Evolutionary conservation across 495 filamentous ascomycete genomes (phyloP), one percentile per base, ranked within the genome.

Genomic region (Tuber aestivum): DNA sequence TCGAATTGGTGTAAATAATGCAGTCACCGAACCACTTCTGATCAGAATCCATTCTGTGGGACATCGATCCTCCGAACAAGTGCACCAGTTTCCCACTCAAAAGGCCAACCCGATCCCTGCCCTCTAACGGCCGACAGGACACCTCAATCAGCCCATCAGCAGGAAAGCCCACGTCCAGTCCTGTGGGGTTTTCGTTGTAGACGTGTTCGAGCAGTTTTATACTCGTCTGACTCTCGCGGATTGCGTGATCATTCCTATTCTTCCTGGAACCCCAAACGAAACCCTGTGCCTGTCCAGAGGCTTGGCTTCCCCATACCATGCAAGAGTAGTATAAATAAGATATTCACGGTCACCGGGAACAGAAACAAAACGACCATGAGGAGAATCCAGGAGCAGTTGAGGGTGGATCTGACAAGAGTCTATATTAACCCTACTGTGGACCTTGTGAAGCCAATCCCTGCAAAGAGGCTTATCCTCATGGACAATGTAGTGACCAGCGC

Each of bases 21-120:
- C 94, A 97, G 84, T 99, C 95, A 38, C 95, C 95, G 74, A 99
- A 91, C 95, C 95, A 99, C 85, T 95, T 97, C 95, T 37, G 94
- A 97, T 96, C 95, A 98, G 87, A 97, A 84, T 83, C 92, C 91
- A 77, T 87, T 86, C 81, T 89, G 92, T 0, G 96, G 96, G 77
- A 97, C 95, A 85, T 98, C 96, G 84, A 99, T 98, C 74, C 95
- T 90, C 76, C 95, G 89, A 56, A 98, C 94, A 70, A 99, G 86
- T 74, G 89, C 90, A 27, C 95, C 95, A 27, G 90, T 92, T 72
- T 94, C 90, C 95, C 95, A 99, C 85, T 98, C 95, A 83, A 94
- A 99, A 84, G 98, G 90, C 20, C 94, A 95, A 78, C 98, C 92
- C 42, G 94, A 94, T 74, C 94, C 95, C 82, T 95, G 92, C 27